phyloP scores from a whole-genome alignment of 208 protist genomes.

The Leishmania tarentolae region DNA sequence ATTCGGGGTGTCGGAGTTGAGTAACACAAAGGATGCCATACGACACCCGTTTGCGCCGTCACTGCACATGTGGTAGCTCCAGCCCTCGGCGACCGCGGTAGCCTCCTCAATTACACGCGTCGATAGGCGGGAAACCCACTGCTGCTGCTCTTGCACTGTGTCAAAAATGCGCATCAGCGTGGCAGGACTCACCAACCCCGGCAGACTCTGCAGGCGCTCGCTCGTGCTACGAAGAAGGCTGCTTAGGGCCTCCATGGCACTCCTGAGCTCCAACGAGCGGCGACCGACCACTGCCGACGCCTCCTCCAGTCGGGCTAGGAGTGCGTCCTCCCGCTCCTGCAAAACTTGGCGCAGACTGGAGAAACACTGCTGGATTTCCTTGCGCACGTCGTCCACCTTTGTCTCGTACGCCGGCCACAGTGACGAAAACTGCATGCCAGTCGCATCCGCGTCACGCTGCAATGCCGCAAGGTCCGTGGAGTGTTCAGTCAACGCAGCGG shows the following conservation, averaged over 20 bases:
- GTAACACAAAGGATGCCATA: conserved; percentile 37
- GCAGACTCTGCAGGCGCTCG: not conserved
- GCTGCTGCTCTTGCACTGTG: conserved; percentile 9
- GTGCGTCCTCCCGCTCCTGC: conserved; percentile 42
- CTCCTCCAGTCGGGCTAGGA: conserved; percentile 26
- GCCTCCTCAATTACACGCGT: conserved; percentile 18
- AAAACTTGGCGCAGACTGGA: conserved; percentile 36
- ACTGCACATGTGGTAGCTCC: conserved; percentile 21
- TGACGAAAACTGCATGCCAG: conserved; percentile 2
- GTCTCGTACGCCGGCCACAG: conserved; percentile 30
- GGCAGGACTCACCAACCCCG: conserved; percentile 14
- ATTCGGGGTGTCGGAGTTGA: conserved; percentile 30
- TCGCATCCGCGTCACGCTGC: conserved; percentile 4
- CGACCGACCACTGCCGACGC: conserved; percentile 12
- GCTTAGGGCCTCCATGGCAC: conserved; percentile 8
- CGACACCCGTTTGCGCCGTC: conserved; percentile 18
- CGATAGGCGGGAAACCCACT: conserved; percentile 9
- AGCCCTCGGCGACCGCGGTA: conserved; percentile 22
- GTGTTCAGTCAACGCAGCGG: conserved; percentile 5
- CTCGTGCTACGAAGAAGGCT: conserved; percentile 10
- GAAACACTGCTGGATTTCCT: conserved; percentile 45
- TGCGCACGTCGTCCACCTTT: conserved; percentile 22
- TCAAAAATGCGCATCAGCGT: conserved; percentile 25
- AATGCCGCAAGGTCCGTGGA: conserved; percentile 25
- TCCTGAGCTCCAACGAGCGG: conserved; percentile 11